Base-by-base conservation (phyloP, 495 filamentous ascomycete species). In the Penicillium steckii region DNA sequence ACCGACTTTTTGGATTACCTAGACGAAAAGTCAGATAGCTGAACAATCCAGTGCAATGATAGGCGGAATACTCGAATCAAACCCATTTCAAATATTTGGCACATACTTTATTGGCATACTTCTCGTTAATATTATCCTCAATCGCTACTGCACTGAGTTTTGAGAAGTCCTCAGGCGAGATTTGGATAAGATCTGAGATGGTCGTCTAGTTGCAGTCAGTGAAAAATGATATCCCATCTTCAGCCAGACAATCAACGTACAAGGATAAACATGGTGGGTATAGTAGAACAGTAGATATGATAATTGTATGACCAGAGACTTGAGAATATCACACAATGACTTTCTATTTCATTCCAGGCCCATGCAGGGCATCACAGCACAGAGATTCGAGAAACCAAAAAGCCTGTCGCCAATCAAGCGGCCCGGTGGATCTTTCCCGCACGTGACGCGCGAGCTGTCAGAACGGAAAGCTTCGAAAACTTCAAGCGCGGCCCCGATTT, bases 121-220 rank as follows among this genome's bases (percentile, higher is more conserved):
- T 98, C 49, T 83, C 80, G 60, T 97, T 96, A 72, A 98, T 91
- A 55, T 88, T 90, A 67, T 97, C 91, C 69, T 96, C 89, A 52
- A 98, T 85, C 2, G 89, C 89, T 27, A 86, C 79, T 5, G 76
- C 73, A 59, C 88, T 91, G 42, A 84, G 79, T 60, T 91, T 93
- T 29, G 82, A 74, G 64, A 97, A 94, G 61, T 96, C 88, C 61
- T 89, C 76, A 2, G 94, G 94, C 8, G 78, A 75, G 69, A 98
- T 94, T 72, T 94, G 87, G 47, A 98, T 88, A 56, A 97, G 79
- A 76, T 98, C 94, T 52, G 88, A 83, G 56, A 98, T 84, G 33
- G 90, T 83, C 18, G 81, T 83, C 82, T 84, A 57, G 12, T 46
- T 15, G 21, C 37, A 26, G 35, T 48, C 35, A 22, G 58, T 67